Percentiles rank a stretch among this genome's conserved stretches.
Evolutionary conservation across 2,329 filamentous ascomycete genomes (phyloP).

Genomic region (Pseudogymnoascus sp.): DNA sequence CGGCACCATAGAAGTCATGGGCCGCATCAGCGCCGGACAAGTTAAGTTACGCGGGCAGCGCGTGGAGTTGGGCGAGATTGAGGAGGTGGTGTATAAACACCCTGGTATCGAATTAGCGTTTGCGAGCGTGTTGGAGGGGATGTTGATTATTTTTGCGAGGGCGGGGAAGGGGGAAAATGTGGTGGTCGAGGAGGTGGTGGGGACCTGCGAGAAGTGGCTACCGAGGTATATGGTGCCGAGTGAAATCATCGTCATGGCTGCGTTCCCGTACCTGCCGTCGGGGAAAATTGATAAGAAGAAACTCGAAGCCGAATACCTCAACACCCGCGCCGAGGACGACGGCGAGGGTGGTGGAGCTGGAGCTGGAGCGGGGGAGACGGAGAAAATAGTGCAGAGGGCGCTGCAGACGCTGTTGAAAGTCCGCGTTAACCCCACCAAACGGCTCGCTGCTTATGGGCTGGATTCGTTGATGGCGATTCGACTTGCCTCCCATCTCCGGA

Average conservation of each 20-base stretch:
- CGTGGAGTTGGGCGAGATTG: slow-evolving; percentile 70
- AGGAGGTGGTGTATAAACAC: slow-evolving; percentile 57
- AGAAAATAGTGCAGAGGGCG: slow-evolving; percentile 14
- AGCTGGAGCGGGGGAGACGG: slow-evolving; percentile 19
- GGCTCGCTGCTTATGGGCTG: slow-evolving; percentile 47
- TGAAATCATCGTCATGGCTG: slow-evolving; percentile 54
- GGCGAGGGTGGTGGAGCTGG: neutral
- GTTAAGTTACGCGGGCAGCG: slow-evolving; percentile 81
- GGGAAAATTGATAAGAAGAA: slow-evolving; percentile 71
- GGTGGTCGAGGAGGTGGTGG: slow-evolving; percentile 38
- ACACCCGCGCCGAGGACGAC: slow-evolving; percentile 14
- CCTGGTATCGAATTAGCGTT: slow-evolving; percentile 55
- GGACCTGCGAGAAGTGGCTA: slow-evolving; percentile 63
- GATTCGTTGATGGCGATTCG: slow-evolving; percentile 58
- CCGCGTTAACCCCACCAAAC: slow-evolving; percentile 30
- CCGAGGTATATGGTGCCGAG: slow-evolving; percentile 76
- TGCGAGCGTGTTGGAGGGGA: slow-evolving; percentile 57
- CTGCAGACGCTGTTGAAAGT: slow-evolving; percentile 20
- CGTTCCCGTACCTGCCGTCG: slow-evolving; percentile 68
- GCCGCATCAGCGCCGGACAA: slow-evolving; percentile 70
- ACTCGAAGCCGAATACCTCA: slow-evolving; percentile 48
- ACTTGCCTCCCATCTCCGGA: slow-evolving; percentile 55
- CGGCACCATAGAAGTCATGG: slow-evolving; percentile 73
- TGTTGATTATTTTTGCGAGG: slow-evolving; percentile 59
- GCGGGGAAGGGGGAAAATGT: slow-evolving; percentile 29